Evolutionary conservation across 768 basidiomycete species (phyloP).

Genomic region (Lactifluus piperatus): DNA sequence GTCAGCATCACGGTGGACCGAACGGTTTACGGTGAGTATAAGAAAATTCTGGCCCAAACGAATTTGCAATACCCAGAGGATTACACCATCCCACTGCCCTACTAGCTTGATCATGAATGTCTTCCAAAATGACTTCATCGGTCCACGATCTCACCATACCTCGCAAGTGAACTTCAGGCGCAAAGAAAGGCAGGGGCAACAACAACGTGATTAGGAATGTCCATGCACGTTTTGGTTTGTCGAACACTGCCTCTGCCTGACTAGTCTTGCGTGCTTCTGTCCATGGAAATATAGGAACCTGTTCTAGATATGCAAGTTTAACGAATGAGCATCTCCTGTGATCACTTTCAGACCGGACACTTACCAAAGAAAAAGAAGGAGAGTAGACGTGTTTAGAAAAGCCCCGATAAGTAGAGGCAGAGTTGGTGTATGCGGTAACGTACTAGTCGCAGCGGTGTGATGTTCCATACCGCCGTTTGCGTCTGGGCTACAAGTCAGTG

Average conservation of each 20-base stretch:
- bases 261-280: slow-evolving; percentile 6
- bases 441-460: background rate
- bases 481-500: background rate
- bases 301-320: slow-evolving; percentile 2
- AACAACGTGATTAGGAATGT: slow-evolving; percentile 4
- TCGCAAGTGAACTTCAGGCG: slow-evolving; percentile 4
- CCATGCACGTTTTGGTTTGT: background rate
- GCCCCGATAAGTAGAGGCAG: background rate
- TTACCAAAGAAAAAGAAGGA: no score
- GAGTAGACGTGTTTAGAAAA: slow-evolving; percentile 1
- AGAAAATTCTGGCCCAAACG: no score
- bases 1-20: no score
- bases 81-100: background rate
- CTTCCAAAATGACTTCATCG: slow-evolving; percentile 10
- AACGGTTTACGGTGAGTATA: no score
- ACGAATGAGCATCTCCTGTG: no score
- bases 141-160: slow-evolving; percentile 3
- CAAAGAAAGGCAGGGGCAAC: slow-evolving; percentile 8
- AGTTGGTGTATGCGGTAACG: background rate
- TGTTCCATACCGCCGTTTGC: background rate
- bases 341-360: no score
- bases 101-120: background rate
- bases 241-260: background rate
- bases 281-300: slow-evolving; percentile 10
- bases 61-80: no score